phyloP scores from a whole-genome alignment of 1,284 basidiomycete species.

The Phylloporus sp. region DNA sequence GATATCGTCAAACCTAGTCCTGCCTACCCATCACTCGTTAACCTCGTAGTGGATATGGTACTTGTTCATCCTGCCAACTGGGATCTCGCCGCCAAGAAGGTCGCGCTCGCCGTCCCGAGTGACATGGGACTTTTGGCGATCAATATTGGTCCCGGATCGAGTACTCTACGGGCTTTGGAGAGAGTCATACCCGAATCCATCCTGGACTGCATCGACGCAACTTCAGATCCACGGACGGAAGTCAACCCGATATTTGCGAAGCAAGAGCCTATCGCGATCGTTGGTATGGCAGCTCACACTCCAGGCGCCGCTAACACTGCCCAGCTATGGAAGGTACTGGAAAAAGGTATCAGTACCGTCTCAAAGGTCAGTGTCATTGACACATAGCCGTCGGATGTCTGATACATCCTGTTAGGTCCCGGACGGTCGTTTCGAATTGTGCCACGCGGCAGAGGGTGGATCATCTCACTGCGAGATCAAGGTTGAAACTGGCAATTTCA shows the following conservation, averaged over 20 bases:
- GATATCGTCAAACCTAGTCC: constrained; percentile 40
- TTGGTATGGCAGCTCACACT: constrained; percentile 74
- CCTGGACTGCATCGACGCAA: constrained; percentile 41
- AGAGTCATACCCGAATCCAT: constrained; percentile 40
- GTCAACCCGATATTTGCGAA: constrained; percentile 18
- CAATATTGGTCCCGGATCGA: constrained; percentile 64
- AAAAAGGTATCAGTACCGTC: constrained; percentile 64
- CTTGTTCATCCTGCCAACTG: constrained; percentile 65
- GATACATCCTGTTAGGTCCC: constrained; percentile 57
- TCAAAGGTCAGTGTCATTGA: constrained; percentile 53
- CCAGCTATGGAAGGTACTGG: constrained; percentile 66
- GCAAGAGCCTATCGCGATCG: constrained; percentile 69
- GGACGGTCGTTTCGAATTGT: constrained; percentile 61
- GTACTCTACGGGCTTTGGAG: constrained; percentile 52
- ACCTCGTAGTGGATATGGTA: constrained; percentile 64
- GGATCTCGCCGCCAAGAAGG: constrained; percentile 50
- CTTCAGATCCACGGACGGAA: constrained; percentile 22
- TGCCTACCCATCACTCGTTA: constrained; percentile 48
- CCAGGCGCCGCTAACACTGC: constrained; percentile 60
- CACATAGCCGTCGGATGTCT: constrained; percentile 8
- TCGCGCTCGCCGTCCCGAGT: constrained; percentile 38
- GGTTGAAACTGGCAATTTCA: constrained; percentile 69
- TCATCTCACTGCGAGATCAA: constrained; percentile 52
- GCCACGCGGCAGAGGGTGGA: constrained; percentile 35
- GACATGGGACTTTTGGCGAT: constrained; percentile 46